phyloP scores from a whole-genome alignment of 108 stramenopile genomes.

The Schizochytrium sp. region DNA sequence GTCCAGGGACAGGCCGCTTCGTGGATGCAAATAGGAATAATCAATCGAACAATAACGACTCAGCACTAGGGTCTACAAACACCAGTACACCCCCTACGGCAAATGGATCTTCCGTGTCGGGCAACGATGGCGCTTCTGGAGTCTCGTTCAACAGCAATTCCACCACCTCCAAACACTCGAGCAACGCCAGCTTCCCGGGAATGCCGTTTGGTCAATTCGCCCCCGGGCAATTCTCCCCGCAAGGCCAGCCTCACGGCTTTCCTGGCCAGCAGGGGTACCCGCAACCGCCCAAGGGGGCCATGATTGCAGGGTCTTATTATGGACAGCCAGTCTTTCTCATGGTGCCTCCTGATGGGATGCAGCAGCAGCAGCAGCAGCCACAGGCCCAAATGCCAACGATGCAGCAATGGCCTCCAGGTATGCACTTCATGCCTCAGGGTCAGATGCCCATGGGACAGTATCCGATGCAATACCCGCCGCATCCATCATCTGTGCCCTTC shows the following conservation, averaged over 20 bases:
- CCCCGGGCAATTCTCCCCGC: too few relatives aligned
- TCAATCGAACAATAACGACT: not conserved
- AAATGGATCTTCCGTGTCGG: too few relatives aligned
- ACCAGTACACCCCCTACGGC: not conserved
- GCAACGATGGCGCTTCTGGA: too few relatives aligned
- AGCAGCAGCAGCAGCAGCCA: not conserved
- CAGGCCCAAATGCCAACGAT: not conserved
- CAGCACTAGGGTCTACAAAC: not conserved
- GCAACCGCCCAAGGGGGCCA: not conserved
- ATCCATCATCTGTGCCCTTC: not conserved
- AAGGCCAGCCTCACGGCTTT: too few relatives aligned
- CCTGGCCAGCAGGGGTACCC: not conserved
- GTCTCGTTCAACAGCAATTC: too few relatives aligned
- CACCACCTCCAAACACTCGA: too few relatives aligned
- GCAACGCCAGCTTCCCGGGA: too few relatives aligned
- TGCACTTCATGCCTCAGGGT: not conserved
- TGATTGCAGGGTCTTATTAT: not conserved
- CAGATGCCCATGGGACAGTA: not conserved
- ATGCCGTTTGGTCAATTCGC: too few relatives aligned
- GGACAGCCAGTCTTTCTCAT: not conserved
- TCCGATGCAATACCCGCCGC: not conserved
- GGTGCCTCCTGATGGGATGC: not conserved
- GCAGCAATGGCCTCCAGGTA: not conserved
- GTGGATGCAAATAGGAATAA: not conserved
- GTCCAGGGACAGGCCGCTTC: not conserved